phyloP scores from a whole-genome alignment of 1,139 yeast genomes.

The Yamadazyma jaroonii region DNA sequence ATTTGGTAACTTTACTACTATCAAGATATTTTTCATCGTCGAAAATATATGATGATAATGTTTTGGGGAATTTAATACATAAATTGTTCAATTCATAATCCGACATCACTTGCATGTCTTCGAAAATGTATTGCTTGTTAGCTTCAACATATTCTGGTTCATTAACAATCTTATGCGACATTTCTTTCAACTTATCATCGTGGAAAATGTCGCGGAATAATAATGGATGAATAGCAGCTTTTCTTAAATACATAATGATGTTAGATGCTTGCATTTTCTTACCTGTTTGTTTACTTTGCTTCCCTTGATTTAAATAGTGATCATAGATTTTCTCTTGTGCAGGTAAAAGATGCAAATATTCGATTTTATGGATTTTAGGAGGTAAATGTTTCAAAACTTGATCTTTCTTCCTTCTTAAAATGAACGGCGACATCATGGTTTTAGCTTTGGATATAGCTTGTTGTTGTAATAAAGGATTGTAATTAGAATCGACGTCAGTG shows the following conservation, averaged over 20 bases:
- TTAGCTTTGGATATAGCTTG: slow-evolving; percentile 93
- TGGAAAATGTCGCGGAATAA: slow-evolving; percentile 61
- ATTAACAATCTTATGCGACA: slow-evolving; percentile 76
- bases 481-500: slow-evolving; percentile 39
- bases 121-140: slow-evolving; percentile 68
- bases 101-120: slow-evolving; percentile 96
- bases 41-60: slow-evolving; percentile 55
- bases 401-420: slow-evolving; percentile 83
- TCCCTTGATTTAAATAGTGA: slow-evolving; percentile 48
- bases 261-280: slow-evolving; percentile 44
- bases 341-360: slow-evolving; percentile 59
- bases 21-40: slow-evolving; percentile 59
- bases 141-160: slow-evolving; percentile 81
- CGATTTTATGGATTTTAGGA: slow-evolving; percentile 60
- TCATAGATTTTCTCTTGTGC: slow-evolving; percentile 62
- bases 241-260: slow-evolving; percentile 67
- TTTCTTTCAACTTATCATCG: slow-evolving; percentile 51
- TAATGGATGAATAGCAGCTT: slow-evolving; percentile 74
- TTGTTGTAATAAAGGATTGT: slow-evolving; percentile 80
- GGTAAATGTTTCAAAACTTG: slow-evolving; percentile 92
- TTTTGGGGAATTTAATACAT: slow-evolving; percentile 69
- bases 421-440: slow-evolving; percentile 98
- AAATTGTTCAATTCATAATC: slow-evolving; percentile 82
- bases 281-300: slow-evolving; percentile 40
- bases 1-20: slow-evolving; percentile 70